Percentiles rank a stretch among this genome's conserved stretches.
Conservation (phyloP, 1,139 yeast species). For the Yamadazyma buinensis region DNA sequence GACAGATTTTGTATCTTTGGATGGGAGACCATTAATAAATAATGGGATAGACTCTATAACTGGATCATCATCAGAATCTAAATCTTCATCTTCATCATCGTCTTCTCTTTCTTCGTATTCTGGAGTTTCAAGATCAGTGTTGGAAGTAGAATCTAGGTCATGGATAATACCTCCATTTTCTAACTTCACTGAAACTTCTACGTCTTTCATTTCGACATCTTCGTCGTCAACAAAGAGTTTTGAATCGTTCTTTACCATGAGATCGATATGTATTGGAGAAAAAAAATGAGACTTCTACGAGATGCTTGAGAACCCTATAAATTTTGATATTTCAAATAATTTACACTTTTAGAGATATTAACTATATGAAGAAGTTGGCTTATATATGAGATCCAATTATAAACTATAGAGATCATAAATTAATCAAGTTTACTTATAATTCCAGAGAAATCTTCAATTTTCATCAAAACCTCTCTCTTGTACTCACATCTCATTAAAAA, state of each 20-base stretch:
- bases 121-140: slow-evolving; percentile 6
- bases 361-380: too few relatives aligned
- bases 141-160: slow-evolving; percentile 1
- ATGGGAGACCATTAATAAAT: slow-evolving; percentile 26
- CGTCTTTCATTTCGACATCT: not conserved
- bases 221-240: slow-evolving; percentile 5
- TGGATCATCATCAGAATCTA: slow-evolving; percentile 80
- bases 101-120: slow-evolving; percentile 15
- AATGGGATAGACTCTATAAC: slow-evolving; percentile 75
- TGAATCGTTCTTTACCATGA: not conserved
- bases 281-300: too few relatives aligned
- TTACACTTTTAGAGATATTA: too few relatives aligned
- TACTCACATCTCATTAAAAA: too few relatives aligned
- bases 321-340: not conserved
- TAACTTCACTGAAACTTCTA: slow-evolving; percentile 4
- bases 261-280: too few relatives aligned
- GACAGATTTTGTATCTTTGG: slow-evolving; percentile 22
- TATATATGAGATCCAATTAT: too few relatives aligned
- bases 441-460: too few relatives aligned
- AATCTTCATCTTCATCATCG: too few relatives aligned
- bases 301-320: not conserved
- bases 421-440: too few relatives aligned
- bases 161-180: not conserved
- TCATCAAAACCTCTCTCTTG: too few relatives aligned
- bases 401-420: too few relatives aligned